These are phyloP conservation scores for Cryptococcus maquisensis DNA, from an alignment of 1,284 basidiomycete genomes.

Conservation along the genomic window DNA sequence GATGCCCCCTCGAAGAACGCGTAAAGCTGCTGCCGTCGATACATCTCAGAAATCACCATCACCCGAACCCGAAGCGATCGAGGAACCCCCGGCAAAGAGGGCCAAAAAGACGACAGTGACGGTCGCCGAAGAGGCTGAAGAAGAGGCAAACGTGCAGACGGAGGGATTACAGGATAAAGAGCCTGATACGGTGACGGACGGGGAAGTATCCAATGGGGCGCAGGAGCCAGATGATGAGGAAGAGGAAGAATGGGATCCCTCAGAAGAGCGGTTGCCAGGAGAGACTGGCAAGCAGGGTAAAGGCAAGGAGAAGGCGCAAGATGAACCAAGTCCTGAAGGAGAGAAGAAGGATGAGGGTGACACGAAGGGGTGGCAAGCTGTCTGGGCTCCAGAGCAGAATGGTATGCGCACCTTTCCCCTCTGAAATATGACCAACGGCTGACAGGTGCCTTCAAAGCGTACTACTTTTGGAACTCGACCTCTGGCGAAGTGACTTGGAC, in stretches of 20 bases:
- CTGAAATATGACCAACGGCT: neutral
- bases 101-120: conserved; percentile 7
- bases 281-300: conserved; percentile 13
- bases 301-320: conserved; percentile 9
- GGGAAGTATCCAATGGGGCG: too few species aligned
- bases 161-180: too few species aligned
- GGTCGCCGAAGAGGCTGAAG: conserved; percentile 4
- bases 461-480: conserved; percentile 79
- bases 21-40: too few species aligned
- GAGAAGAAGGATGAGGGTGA: conserved; percentile 23
- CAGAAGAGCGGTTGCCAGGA: conserved; percentile 21
- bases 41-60: neutral
- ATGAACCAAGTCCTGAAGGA: conserved; percentile 7
- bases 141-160: conserved; percentile 9
- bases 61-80: neutral
- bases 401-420: conserved; percentile 24
- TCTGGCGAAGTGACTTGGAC: conserved; percentile 83
- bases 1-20: too few species aligned
- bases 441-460: conserved; percentile 50
- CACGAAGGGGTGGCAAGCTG: conserved; percentile 62
- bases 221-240: conserved; percentile 2
- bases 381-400: conserved; percentile 73
- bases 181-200: too few species aligned
- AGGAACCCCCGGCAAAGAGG: neutral
- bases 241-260: conserved; percentile 16